These are phyloP conservation scores for Cylindrotheca closterium DNA, from an alignment of 108 stramenopile genomes.

Conservation along the genomic window DNA sequence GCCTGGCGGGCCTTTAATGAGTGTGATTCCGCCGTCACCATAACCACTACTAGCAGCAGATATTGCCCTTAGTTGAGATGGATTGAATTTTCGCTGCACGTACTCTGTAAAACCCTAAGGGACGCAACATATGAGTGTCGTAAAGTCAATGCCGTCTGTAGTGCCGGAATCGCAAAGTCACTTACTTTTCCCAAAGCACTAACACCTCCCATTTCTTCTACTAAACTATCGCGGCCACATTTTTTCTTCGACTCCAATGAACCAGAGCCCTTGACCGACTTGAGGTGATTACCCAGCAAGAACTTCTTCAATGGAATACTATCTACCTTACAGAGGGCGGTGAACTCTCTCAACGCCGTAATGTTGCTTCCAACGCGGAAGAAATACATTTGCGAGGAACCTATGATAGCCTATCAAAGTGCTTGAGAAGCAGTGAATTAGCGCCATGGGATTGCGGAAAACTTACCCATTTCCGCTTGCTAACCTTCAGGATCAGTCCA, in stretches of 20 bases:
- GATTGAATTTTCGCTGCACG: conserved; percentile 73
- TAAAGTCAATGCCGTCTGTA: too few relatives aligned
- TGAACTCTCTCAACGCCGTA: conserved; percentile 80
- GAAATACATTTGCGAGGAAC: conserved; percentile 46
- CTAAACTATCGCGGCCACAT: conserved; percentile 12
- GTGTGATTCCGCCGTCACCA: conserved; percentile 82
- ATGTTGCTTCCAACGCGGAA: conserved; percentile 73
- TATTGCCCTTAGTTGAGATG: conserved; percentile 79
- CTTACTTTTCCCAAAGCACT: conserved; percentile 60
- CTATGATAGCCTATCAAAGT: conserved; percentile 5
- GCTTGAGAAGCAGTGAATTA: conserved; percentile 2
- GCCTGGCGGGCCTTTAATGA: conserved; percentile 79
- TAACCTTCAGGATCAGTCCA: conserved; percentile 64
- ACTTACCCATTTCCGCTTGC: conserved; percentile 56
- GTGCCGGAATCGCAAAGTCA: background rate
- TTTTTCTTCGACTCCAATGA: background rate
- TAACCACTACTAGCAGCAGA: conserved; percentile 72
- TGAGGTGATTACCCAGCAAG: conserved; percentile 54
- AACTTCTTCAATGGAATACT: conserved; percentile 61
- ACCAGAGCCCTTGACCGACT: conserved; percentile 24
- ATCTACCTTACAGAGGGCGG: conserved; percentile 73
- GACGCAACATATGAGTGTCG: too few relatives aligned
- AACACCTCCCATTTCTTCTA: conserved; percentile 67
- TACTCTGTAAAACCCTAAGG: conserved; percentile 67
- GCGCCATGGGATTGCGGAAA: conserved; percentile 15